Evolutionary conservation across 768 basidiomycete genomes (phyloP).

Genomic region (Mycena rebaudengoi): DNA sequence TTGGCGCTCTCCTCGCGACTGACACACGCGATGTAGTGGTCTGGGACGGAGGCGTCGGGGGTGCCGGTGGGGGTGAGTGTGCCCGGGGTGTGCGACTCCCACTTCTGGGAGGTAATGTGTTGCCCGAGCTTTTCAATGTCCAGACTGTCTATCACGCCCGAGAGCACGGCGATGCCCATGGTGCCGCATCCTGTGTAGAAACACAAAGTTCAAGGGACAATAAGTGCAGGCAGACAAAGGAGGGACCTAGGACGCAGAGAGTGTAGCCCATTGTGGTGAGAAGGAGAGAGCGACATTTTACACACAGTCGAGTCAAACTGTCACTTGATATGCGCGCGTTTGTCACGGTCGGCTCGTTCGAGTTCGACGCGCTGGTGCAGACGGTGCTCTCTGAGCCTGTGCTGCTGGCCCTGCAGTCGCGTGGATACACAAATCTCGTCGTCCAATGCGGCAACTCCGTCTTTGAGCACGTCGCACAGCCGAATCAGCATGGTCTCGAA

Average conservation of each 20-base stretch:
- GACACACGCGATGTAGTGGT: conserved; percentile 88
- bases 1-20: conserved; percentile 77
- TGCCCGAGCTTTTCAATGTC: conserved; percentile 51
- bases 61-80: conserved; percentile 73
- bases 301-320: background rate
- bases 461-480: conserved; percentile 49
- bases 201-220: too few species aligned
- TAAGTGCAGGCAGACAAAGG: conserved; percentile 12
- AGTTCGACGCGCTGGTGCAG: conserved; percentile 80
- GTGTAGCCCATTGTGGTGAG: conserved; percentile 82
- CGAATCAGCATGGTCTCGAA: conserved; percentile 52
- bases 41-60: conserved; percentile 76
- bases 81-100: conserved; percentile 69
- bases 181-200: conserved; percentile 87
- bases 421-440: conserved; percentile 67
- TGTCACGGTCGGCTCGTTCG: conserved; percentile 91
- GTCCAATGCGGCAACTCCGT: conserved; percentile 84
- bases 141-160: conserved; percentile 89
- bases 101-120: conserved; percentile 34
- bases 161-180: conserved; percentile 96
- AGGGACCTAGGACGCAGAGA: conserved; percentile 82
- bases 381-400: conserved; percentile 64
- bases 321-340: conserved; percentile 57
- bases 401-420: conserved; percentile 57
- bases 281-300: conserved; percentile 8